phyloP scores from a whole-genome alignment of 2,329 filamentous ascomycete species.

The Cephalotrichum gorgonifer region DNA sequence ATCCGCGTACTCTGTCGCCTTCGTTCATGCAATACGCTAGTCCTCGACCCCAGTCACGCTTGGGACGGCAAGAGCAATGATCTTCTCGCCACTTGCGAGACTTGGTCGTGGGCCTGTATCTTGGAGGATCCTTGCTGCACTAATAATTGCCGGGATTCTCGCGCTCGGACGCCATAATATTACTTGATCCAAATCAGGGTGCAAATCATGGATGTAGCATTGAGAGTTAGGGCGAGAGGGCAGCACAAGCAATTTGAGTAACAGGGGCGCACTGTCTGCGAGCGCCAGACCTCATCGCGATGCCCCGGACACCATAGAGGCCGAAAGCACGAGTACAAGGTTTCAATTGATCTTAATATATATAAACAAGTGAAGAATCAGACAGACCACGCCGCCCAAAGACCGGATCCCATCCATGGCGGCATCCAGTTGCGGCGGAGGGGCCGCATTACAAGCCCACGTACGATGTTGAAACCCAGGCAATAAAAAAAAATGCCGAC shows the following conservation, averaged over 20 bases:
- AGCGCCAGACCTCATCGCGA: too few species aligned
- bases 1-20: too few species aligned
- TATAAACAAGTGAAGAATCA: not conserved
- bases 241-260: not conserved
- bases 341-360: not conserved
- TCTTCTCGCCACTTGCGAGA: too few species aligned
- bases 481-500: too few species aligned
- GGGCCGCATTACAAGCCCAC: not conserved
- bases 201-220: too few species aligned
- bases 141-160: not conserved
- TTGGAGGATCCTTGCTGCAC: not conserved
- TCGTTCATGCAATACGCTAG: too few species aligned
- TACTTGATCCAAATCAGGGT: too few species aligned
- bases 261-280: too few species aligned
- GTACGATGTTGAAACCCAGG: not conserved
- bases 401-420: not conserved
- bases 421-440: not conserved
- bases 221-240: not conserved
- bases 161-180: not conserved
- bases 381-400: not conserved
- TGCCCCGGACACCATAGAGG: too few species aligned
- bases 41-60: too few species aligned
- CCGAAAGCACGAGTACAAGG: not conserved
- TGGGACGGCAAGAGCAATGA: too few species aligned
- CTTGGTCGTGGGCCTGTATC: too few species aligned